Conservation (phyloP, 805 yeast genomes). For the Candida germanica region DNA sequence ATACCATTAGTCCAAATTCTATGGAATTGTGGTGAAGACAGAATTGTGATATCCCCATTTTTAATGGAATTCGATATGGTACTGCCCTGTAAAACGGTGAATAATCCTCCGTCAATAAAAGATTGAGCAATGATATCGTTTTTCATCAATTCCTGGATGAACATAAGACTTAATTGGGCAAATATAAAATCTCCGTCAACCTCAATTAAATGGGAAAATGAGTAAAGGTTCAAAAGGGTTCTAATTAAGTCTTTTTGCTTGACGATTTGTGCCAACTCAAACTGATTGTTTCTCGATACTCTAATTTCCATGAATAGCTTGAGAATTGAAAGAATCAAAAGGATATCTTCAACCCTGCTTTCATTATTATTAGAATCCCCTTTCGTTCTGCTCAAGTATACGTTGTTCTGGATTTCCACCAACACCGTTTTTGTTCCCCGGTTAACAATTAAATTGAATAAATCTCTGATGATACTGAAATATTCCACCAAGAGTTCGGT, state of each 20-base stretch:
- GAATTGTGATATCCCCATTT: constrained; percentile 57
- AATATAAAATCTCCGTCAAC: constrained; percentile 62
- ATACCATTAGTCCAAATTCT: constrained; percentile 85
- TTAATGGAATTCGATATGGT: constrained; percentile 67
- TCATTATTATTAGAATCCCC: constrained; percentile 33
- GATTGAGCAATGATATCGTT: constrained; percentile 63
- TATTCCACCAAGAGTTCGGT: constrained; percentile 40
- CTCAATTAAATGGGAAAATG: constrained; percentile 61
- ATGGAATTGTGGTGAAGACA: constrained; percentile 55
- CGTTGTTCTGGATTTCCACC: constrained; percentile 56
- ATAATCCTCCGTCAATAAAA: constrained; percentile 59
- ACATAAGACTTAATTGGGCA: constrained; percentile 69
- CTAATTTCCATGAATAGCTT: constrained; percentile 52
- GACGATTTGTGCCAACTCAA: constrained; percentile 50
- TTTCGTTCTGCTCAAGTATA: constrained; percentile 38
- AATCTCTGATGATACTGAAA: constrained; percentile 50
- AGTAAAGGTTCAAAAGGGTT: constrained; percentile 60
- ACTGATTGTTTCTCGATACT: constrained; percentile 45
- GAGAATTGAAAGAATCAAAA: constrained; percentile 61
- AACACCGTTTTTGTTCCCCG: constrained; percentile 62
- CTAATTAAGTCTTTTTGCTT: constrained; percentile 59
- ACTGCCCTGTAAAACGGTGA: constrained; percentile 67
- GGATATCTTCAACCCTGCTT: constrained; percentile 61
- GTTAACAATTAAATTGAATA: constrained; percentile 62
- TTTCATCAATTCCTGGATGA: constrained; percentile 64